Evolutionary conservation across 306 rosid species (phyloP), one percentile per base, ranked within the genome.

Genomic region (Chamaecrista fasciculata): DNA sequence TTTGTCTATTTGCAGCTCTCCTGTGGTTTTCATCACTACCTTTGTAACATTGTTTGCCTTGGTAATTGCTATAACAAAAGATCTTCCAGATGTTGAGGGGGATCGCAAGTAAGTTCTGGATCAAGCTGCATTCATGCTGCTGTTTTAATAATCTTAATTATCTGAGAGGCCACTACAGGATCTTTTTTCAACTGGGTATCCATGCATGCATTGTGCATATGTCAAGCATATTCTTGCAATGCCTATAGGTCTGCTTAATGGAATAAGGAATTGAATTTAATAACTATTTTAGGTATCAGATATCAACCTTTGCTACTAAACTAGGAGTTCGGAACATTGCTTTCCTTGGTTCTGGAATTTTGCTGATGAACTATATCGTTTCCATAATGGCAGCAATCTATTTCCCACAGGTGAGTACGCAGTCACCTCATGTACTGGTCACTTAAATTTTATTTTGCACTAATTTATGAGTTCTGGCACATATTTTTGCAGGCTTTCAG

Each of bases 31-130:
- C 77, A 90, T 93, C 76, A 93, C 98, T 36, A 73, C 88, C 25
- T 93, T 93, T 62, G 98, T 93, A n/a, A 90, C 97, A 50, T 76
- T 93, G 67, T 93, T 93, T 33, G 96, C 98, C 23, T 81, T 93
- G 86, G 96, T 90, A 70, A 93, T 90, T 80, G 98, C 98, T 67
- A 90, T 93, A 67, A 93, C 98, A 46, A 93, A 93, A 83, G 98
- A 93, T 86, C 96, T 93, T 84, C 93, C 98, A 5, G 98, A 93
- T 62, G 96, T 93, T 66, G 98, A 90, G 78, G 98, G 97, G 5
- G 97, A 93, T 81, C 97, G 94, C 69, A 93, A 91, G 96, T 93
- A 85, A 78, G 88, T 76, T 65, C 72, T 21, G 19, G 48, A 33
- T 63, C 57, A 60, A 51, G 19, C 70, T 79, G 62, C 70, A 29